Conservation (phyloP, 345 rosid genomes). For the Limnanthes douglasii region DNA sequence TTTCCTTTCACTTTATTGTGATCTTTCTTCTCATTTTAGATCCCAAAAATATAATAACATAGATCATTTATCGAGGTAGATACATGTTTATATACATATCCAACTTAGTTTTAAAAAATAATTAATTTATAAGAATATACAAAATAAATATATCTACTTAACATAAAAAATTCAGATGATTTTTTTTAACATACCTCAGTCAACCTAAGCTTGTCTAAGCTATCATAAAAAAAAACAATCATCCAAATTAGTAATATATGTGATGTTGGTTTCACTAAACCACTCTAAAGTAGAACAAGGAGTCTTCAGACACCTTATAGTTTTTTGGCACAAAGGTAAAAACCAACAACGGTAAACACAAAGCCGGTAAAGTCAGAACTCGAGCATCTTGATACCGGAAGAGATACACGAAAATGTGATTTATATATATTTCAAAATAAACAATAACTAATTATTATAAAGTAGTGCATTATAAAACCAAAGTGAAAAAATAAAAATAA, state of each 20-base stretch:
- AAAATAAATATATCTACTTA: no score
- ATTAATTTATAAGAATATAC: not conserved
- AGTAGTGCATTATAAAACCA: no score
- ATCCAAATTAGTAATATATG: no score
- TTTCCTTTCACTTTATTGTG: no score
- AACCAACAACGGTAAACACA: slow-evolving; percentile 79
- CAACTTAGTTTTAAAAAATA: slow-evolving; percentile 7
- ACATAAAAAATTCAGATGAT: slow-evolving; percentile 66
- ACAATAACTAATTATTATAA: no score
- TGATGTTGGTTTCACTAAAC: no score
- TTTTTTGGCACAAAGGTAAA: slow-evolving; percentile 70
- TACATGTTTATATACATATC: slow-evolving; percentile 20
- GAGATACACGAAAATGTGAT: slow-evolving; percentile 59
- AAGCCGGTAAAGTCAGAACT: slow-evolving; percentile 70
- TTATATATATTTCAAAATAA: slow-evolving; percentile 38
- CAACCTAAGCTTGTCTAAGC: slow-evolving; percentile 79
- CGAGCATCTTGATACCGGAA: slow-evolving; percentile 55
- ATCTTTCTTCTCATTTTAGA: slow-evolving; percentile 45
- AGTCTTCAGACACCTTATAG: slow-evolving; percentile 66
- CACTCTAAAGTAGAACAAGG: no score
- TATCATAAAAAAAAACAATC: slow-evolving; percentile 13
- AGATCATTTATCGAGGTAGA: no score
- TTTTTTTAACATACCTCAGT: slow-evolving; percentile 86
- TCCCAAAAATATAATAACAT: no score
- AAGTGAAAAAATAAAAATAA: not conserved